phyloP scores from a whole-genome alignment of 352 stramenopile species.

The Achlya hypogyna region DNA sequence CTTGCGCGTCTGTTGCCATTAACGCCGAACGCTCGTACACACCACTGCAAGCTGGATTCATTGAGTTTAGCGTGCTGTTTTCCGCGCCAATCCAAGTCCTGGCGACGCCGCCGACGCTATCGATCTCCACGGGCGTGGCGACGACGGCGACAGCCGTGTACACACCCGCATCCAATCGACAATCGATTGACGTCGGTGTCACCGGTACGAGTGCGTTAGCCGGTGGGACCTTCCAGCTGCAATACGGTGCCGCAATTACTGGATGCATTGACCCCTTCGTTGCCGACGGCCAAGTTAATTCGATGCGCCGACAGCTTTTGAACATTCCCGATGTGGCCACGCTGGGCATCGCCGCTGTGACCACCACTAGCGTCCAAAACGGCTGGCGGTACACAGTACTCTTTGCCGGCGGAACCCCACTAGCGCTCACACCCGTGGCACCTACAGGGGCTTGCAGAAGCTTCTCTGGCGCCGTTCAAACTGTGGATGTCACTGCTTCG shows the following conservation, averaged over 20 bases:
- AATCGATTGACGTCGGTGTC: conserved; percentile 57
- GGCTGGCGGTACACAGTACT: conserved; percentile 44
- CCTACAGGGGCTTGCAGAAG: conserved; percentile 28
- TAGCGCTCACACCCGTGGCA: conserved; percentile 28
- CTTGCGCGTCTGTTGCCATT: conserved; percentile 36
- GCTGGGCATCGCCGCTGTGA: conserved; percentile 38
- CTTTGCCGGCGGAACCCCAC: conserved; percentile 30
- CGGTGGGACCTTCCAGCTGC: conserved; percentile 36
- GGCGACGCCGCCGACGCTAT: conserved; percentile 28
- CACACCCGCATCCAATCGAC: conserved; percentile 31
- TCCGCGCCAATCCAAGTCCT: conserved; percentile 37
- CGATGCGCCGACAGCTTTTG: conserved; percentile 32
- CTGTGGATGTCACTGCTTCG: conserved; percentile 45
- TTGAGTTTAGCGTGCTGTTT: conserved; percentile 43
- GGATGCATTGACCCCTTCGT: conserved; percentile 40
- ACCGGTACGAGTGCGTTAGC: conserved; percentile 37
- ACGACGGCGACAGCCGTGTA: conserved; percentile 27
- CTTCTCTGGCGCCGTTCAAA: conserved; percentile 40
- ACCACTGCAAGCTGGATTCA: conserved; percentile 30
- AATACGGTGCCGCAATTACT: conserved; percentile 36
- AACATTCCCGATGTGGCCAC: conserved; percentile 39
- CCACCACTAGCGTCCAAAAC: conserved; percentile 24
- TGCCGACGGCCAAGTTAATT: conserved; percentile 36
- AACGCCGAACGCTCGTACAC: conserved; percentile 38
- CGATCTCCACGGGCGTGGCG: conserved; percentile 32